Evolutionary conservation across 305 asterid species (phyloP).

Genomic region (Fraxinus sp.): DNA sequence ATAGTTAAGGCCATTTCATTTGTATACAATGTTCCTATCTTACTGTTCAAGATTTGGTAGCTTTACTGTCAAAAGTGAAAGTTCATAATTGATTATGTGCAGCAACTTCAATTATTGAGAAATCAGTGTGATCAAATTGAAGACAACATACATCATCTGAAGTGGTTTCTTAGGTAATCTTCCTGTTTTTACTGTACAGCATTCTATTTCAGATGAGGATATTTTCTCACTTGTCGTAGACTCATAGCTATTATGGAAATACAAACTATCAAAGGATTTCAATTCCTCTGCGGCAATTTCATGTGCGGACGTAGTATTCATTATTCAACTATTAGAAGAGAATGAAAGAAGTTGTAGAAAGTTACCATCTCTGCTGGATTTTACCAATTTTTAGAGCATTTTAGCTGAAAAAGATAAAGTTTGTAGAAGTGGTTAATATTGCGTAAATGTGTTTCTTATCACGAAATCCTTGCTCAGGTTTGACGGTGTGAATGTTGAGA

Average conservation of each 20-base stretch:
- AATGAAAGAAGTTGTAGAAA: not conserved
- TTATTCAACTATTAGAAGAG: not conserved
- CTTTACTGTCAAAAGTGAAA: slow-evolving; percentile 15
- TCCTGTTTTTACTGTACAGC: not conserved
- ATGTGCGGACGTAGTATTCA: not conserved
- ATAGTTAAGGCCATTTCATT: not conserved
- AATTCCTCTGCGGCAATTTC: not conserved
- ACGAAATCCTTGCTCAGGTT: slow-evolving; percentile 42
- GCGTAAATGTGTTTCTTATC: not conserved
- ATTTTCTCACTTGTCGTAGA: slow-evolving; percentile 2
- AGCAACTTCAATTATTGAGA: slow-evolving; percentile 79
- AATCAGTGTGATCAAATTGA: slow-evolving; percentile 75
- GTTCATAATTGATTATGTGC: slow-evolving; percentile 26
- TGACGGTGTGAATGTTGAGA: slow-evolving; percentile 37
- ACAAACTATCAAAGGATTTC: not conserved
- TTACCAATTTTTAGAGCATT: not conserved
- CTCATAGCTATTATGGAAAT: not conserved
- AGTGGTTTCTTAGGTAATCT: slow-evolving; percentile 72
- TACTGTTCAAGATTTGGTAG: slow-evolving; percentile 8
- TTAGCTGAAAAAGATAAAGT: not conserved
- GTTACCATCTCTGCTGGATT: not conserved
- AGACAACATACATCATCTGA: slow-evolving; percentile 74
- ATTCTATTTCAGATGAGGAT: slow-evolving; percentile 1
- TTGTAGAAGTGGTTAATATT: not conserved
- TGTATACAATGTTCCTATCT: not conserved